Conservation (phyloP, 2,329 filamentous ascomycete genomes). For the Ustulina deusta region DNA sequence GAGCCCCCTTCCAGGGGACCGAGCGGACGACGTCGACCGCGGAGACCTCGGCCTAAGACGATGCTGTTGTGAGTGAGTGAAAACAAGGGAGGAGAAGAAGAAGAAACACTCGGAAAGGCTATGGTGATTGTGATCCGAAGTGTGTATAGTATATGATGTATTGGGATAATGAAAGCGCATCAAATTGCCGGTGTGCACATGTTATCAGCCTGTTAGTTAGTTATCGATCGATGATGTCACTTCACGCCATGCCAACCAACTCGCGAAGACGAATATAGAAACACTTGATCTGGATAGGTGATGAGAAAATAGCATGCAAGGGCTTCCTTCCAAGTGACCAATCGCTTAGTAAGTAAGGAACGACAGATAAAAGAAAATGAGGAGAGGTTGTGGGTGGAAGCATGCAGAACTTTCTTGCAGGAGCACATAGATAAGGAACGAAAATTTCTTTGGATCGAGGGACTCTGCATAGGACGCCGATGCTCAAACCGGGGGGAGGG, state of each 20-base stretch:
- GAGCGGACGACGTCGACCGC: constrained; percentile 24
- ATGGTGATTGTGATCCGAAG: not conserved
- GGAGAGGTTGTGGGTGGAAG: not conserved
- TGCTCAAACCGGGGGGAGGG: not conserved
- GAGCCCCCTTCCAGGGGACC: constrained; percentile 10
- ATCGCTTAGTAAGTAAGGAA: not conserved
- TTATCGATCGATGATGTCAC: not conserved
- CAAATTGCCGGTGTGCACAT: not conserved
- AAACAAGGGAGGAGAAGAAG: not conserved
- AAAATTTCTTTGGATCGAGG: not conserved
- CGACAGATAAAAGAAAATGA: not conserved
- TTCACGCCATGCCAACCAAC: not conserved
- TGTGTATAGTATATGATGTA: not conserved
- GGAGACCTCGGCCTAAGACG: constrained; percentile 19
- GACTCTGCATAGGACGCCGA: not conserved
- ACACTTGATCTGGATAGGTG: not conserved
- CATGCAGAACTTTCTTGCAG: not conserved
- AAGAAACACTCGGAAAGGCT: not conserved
- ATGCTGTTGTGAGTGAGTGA: not conserved
- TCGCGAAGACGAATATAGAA: not conserved
- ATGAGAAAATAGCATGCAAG: not conserved
- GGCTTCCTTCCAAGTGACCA: not conserved
- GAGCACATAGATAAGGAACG: not conserved
- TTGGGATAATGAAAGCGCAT: not conserved
- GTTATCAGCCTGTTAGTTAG: not conserved